Conservation (phyloP, 257 asterid genomes). For the Solanum dulcamara region DNA sequence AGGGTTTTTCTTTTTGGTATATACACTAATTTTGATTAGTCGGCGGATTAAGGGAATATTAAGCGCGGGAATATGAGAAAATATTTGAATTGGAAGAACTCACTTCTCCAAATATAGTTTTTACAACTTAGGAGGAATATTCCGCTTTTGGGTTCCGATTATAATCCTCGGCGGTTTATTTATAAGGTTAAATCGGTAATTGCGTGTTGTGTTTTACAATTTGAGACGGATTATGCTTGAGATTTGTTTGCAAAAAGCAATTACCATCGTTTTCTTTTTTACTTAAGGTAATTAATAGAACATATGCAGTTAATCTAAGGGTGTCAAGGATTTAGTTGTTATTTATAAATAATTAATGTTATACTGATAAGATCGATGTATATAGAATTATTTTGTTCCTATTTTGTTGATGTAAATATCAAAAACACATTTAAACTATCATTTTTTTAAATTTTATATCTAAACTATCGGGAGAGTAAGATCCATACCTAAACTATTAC, state of each 20-base stretch:
- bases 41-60: not conserved
- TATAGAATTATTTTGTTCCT: too few species aligned
- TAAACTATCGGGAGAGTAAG: too few species aligned
- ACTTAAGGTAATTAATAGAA: too few species aligned
- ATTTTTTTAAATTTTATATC: too few species aligned
- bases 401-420: too few species aligned
- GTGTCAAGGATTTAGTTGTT: too few species aligned
- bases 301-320: too few species aligned
- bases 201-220: not conserved
- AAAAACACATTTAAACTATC: too few species aligned
- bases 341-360: too few species aligned
- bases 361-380: too few species aligned
- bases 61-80: constrained; percentile 3
- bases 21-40: not conserved
- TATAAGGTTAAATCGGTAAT: not conserved
- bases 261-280: too few species aligned
- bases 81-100: not conserved
- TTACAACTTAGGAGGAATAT: not conserved
- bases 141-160: not conserved
- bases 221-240: not conserved
- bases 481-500: too few species aligned
- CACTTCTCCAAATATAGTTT: not conserved
- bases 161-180: not conserved
- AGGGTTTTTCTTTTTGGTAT: not conserved
- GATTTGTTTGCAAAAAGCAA: not conserved